Conservation (phyloP, 345 rosid species). For the Arabis hirsuta region DNA sequence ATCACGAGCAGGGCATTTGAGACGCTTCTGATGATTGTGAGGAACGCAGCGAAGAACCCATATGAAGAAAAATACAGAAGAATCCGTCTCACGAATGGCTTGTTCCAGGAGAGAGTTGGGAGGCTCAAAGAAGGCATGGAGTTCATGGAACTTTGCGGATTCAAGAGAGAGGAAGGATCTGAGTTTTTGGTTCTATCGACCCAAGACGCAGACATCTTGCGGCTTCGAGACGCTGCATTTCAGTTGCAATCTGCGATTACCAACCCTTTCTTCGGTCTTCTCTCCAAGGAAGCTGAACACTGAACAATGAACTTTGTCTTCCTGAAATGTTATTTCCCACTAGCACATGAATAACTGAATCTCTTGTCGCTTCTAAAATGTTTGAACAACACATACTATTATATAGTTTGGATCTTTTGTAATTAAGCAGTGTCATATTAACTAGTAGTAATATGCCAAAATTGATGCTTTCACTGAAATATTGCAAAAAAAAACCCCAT, state of each 20-base stretch:
- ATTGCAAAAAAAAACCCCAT: too few species aligned
- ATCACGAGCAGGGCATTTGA: slow-evolving; percentile 61
- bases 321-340: background rate
- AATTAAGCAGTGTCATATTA: background rate
- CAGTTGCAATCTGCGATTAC: slow-evolving; percentile 61
- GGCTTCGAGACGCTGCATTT: slow-evolving; percentile 59
- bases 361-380: too few species aligned
- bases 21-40: slow-evolving; percentile 66
- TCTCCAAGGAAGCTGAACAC: slow-evolving; percentile 37
- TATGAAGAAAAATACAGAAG: slow-evolving; percentile 69
- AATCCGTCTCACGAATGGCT: slow-evolving; percentile 63
- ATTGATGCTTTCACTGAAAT: too few species aligned
- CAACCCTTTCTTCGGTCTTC: slow-evolving; percentile 79
- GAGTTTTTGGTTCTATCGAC: slow-evolving; percentile 57
- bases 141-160: slow-evolving; percentile 90
- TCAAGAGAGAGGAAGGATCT: slow-evolving; percentile 57
- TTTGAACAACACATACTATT: too few species aligned
- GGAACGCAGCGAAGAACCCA: slow-evolving; percentile 64
- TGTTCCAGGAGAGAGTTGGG: slow-evolving; percentile 77
- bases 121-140: slow-evolving; percentile 59
- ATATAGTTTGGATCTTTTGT: background rate
- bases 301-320: background rate
- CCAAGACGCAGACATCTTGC: slow-evolving; percentile 51
- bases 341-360: background rate
- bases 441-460: too few species aligned